phyloP scores from a whole-genome alignment of 129 eudicot species.

The Artemisia annua region DNA sequence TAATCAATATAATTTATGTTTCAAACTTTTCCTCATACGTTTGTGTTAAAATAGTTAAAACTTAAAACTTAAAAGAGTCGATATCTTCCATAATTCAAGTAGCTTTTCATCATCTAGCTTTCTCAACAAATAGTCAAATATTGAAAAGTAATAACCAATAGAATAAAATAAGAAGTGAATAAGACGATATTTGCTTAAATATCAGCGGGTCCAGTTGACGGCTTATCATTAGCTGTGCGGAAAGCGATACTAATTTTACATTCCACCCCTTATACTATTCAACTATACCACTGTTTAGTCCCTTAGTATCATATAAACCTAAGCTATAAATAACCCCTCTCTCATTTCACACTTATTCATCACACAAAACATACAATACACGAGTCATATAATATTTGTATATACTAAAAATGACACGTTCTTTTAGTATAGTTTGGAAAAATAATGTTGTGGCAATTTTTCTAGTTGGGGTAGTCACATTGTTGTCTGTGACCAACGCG shows the following conservation, averaged over 20 bases:
- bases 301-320: not conserved
- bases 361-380: too few relatives aligned
- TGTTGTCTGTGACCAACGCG: not conserved
- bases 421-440: too few relatives aligned
- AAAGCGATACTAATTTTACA: constrained; percentile 33
- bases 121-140: not conserved
- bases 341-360: too few relatives aligned
- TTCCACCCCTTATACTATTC: constrained; percentile 11
- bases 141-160: not conserved
- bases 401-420: too few relatives aligned
- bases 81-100: not conserved
- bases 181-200: constrained; percentile 23
- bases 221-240: constrained; percentile 59
- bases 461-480: too few relatives aligned
- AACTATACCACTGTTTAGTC: constrained; percentile 16
- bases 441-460: too few relatives aligned
- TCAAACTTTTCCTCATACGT: too few relatives aligned
- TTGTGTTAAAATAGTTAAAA: too few relatives aligned
- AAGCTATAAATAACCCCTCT: too few relatives aligned
- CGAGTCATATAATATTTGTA: too few relatives aligned
- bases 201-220: constrained; percentile 41
- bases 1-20: too few relatives aligned
- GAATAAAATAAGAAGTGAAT: constrained; percentile 1
- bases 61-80: too few relatives aligned
- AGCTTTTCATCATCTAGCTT: not conserved